Percentiles rank a stretch among this genome's conserved stretches.
Conservation (phyloP, 306 rosid genomes). For the Castanea crenata region DNA sequence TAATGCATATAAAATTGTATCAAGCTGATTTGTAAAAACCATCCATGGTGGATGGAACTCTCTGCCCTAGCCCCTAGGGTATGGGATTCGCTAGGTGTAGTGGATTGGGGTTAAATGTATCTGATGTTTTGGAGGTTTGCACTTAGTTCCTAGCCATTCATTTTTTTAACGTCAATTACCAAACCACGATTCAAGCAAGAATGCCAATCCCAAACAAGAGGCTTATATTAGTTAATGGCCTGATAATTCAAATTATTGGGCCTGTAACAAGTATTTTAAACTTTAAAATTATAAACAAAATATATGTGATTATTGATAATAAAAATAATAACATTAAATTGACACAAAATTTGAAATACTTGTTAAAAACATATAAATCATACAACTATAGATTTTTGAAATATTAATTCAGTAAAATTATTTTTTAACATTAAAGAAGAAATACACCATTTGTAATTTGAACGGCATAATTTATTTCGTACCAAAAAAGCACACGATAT, state of each 20-base stretch:
- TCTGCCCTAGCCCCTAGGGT: slow-evolving; percentile 20
- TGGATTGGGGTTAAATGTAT: not conserved
- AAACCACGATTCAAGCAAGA: not conserved
- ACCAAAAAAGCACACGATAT: too few relatives aligned
- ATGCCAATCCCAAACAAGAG: not conserved
- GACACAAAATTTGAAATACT: too few relatives aligned
- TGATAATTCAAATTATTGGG: not conserved
- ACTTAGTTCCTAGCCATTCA: not conserved
- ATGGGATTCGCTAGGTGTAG: slow-evolving; percentile 6
- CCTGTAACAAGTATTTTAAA: too few relatives aligned
- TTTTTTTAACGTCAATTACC: not conserved
- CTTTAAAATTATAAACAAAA: too few relatives aligned
- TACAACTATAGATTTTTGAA: too few relatives aligned
- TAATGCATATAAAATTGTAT: not conserved
- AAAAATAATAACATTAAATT: too few relatives aligned
- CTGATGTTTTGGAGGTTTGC: not conserved
- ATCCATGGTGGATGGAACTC: slow-evolving; percentile 23
- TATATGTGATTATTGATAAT: too few relatives aligned
- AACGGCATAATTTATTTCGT: too few relatives aligned
- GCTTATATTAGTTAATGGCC: not conserved
- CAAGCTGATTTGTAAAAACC: not conserved
- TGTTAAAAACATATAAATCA: too few relatives aligned
- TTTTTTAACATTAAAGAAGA: too few relatives aligned
- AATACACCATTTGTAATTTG: too few relatives aligned
- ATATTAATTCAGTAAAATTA: too few relatives aligned